Conservation (phyloP, 345 rosid genomes). For the Reutealis trisperma region DNA sequence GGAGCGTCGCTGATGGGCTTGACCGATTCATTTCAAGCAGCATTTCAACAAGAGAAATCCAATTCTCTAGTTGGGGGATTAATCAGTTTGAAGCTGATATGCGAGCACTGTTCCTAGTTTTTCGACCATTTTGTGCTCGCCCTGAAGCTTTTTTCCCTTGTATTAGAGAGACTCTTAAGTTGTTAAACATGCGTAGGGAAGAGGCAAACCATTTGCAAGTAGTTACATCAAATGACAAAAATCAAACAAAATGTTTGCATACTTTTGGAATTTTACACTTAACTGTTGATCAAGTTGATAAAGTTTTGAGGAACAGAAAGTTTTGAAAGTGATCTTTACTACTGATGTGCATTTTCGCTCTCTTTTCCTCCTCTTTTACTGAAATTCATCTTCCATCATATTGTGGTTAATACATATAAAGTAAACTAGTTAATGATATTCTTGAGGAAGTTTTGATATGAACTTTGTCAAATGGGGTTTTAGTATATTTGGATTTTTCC, state of each 20-base stretch:
- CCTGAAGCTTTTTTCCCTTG: conserved; percentile 74
- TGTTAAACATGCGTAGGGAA: conserved; percentile 47
- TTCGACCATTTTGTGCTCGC: conserved; percentile 64
- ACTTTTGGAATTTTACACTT: conserved; percentile 49
- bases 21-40: conserved; percentile 62
- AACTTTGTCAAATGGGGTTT: no score
- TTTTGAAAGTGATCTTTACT: conserved; percentile 13
- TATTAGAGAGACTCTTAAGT: conserved; percentile 57
- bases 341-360: not conserved
- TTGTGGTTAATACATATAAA: no score
- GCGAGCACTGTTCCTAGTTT: conserved; percentile 51
- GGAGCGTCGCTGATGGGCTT: conserved; percentile 70
- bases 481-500: no score
- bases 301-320: conserved; percentile 45
- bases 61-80: conserved; percentile 30
- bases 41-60: conserved; percentile 32
- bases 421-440: no score
- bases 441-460: no score
- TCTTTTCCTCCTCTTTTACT: not conserved
- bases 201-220: conserved; percentile 41
- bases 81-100: conserved; percentile 47
- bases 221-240: conserved; percentile 27
- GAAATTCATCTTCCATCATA: no score
- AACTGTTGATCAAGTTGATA: conserved; percentile 46
- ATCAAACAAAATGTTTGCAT: conserved; percentile 30